Conservation (phyloP, 2,329 filamentous ascomycete genomes). For the Lecanicillium sp. region DNA sequence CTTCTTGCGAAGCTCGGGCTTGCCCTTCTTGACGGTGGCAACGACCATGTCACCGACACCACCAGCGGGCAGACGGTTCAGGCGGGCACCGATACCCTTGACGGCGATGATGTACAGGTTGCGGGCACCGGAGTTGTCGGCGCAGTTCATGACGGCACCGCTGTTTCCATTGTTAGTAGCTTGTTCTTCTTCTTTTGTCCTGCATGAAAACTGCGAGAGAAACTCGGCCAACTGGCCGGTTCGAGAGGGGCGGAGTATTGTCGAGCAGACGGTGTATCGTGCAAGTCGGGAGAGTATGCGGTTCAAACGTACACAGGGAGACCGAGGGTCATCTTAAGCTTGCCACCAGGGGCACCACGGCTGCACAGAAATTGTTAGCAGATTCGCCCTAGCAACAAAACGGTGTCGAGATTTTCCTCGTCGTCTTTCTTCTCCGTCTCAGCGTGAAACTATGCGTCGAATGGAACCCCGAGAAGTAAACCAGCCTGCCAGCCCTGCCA, state of each 20-base stretch:
- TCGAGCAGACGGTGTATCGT: too few species aligned
- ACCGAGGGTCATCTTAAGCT: slow-evolving; percentile 99
- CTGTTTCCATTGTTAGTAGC: slow-evolving; percentile 40
- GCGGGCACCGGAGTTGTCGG: slow-evolving; percentile 96
- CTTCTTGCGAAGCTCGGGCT: slow-evolving; percentile 99
- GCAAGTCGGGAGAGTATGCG: too few species aligned
- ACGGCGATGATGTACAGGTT: slow-evolving; percentile 99
- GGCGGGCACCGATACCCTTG: slow-evolving; percentile 94
- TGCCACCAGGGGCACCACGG: slow-evolving; percentile 95
- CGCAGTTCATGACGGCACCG: slow-evolving; percentile 99
- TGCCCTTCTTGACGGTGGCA: slow-evolving; percentile 99
- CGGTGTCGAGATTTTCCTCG: neutral
- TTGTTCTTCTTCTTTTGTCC: neutral
- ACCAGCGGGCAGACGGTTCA: slow-evolving; percentile 94
- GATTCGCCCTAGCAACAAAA: neutral
- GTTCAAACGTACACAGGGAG: slow-evolving; percentile 84
- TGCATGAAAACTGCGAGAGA: too few species aligned
- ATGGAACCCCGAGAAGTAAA: too few species aligned
- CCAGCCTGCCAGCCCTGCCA: too few species aligned
- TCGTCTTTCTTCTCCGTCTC: too few species aligned
- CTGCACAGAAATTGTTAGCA: slow-evolving; percentile 35
- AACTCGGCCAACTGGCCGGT: too few species aligned
- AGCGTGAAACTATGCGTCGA: neutral
- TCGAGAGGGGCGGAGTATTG: too few species aligned
- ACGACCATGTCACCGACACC: slow-evolving; percentile 99